Conservation (phyloP, 2,329 filamentous ascomycete genomes). For the Aphanoascus verrucosus region DNA sequence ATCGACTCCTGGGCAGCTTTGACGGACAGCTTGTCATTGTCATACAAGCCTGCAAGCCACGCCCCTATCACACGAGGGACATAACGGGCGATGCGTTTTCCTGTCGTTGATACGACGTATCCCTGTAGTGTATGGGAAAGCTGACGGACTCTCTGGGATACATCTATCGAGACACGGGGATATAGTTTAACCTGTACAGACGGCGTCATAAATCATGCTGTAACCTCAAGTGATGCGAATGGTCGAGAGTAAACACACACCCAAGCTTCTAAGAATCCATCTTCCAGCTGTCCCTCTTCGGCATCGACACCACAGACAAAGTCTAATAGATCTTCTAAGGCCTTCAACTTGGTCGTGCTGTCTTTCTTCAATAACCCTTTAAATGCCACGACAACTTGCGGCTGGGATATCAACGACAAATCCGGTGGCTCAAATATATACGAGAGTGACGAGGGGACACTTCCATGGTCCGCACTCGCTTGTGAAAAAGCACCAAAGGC, state of each 20-base stretch:
- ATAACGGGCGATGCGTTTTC: constrained; percentile 73
- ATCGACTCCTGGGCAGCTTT: constrained; percentile 70
- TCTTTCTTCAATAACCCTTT: constrained; percentile 92
- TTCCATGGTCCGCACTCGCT: constrained; percentile 30
- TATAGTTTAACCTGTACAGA: constrained; percentile 63
- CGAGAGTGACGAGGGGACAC: constrained; percentile 56
- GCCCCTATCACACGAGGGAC: constrained; percentile 68
- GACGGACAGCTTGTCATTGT: constrained; percentile 67
- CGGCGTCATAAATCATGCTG: constrained; percentile 28
- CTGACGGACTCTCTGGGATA: constrained; percentile 76
- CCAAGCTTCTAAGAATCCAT: constrained; percentile 80
- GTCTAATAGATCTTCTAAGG: constrained; percentile 69
- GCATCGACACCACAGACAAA: constrained; percentile 49
- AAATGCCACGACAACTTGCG: constrained; percentile 77
- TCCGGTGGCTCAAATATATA: constrained; percentile 82
- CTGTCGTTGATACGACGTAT: constrained; percentile 46
- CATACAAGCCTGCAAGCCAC: constrained; percentile 87
- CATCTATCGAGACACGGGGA: constrained; percentile 81
- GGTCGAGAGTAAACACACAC: constrained; percentile 41
- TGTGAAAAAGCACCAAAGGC: constrained; percentile 35
- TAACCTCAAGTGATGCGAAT: constrained; percentile 25
- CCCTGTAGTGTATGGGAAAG: constrained; percentile 68
- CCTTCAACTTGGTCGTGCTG: constrained; percentile 80
- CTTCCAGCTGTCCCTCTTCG: constrained; percentile 56
- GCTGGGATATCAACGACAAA: constrained; percentile 62